phyloP scores from a whole-genome alignment of 2,329 filamentous ascomycete genomes.

The Epicoccum nigrum region DNA sequence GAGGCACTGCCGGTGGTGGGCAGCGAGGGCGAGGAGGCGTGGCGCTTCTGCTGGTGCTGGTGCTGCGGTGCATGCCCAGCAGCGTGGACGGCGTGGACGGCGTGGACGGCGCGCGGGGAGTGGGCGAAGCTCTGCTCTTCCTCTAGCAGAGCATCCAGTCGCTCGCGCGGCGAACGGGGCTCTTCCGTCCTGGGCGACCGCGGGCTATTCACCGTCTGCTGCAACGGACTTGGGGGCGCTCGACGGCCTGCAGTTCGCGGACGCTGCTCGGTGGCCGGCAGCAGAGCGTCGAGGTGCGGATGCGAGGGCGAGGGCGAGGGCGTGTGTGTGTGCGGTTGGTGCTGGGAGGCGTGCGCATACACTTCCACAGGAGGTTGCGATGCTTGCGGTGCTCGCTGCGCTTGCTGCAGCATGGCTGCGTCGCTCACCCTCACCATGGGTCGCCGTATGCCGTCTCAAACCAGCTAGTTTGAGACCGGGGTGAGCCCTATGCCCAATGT shows the following conservation, averaged over 20 bases:
- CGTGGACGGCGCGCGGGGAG: constrained; percentile 29
- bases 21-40: constrained; percentile 43
- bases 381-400: no score
- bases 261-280: constrained; percentile 20
- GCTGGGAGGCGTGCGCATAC: constrained; percentile 6
- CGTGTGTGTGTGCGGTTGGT: constrained; percentile 9
- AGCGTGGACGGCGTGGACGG: constrained; percentile 32
- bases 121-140: constrained; percentile 35
- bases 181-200: constrained; percentile 33
- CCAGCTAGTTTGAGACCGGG: constrained; percentile 35
- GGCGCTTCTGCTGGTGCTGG: no score
- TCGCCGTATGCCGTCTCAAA: constrained; percentile 37
- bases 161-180: constrained; percentile 48
- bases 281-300: constrained; percentile 6
- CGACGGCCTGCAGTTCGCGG: constrained; percentile 16
- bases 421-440: constrained; percentile 25
- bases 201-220: constrained; percentile 20
- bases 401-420: constrained; percentile 39
- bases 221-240: constrained; percentile 39
- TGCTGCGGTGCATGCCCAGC: constrained; percentile 35
- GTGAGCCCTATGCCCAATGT: constrained; percentile 19
- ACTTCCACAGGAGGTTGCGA: constrained; percentile 7
- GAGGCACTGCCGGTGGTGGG: constrained; percentile 35
- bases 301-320: no score
- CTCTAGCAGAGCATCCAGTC: constrained; percentile 48